A percentile compares a stretch with the other conserved stretches of the same genome.
These are phyloP conservation scores for Alisma plantagoaquatica DNA, from an alignment of 106 monocot species.

Conservation along the genomic window DNA sequence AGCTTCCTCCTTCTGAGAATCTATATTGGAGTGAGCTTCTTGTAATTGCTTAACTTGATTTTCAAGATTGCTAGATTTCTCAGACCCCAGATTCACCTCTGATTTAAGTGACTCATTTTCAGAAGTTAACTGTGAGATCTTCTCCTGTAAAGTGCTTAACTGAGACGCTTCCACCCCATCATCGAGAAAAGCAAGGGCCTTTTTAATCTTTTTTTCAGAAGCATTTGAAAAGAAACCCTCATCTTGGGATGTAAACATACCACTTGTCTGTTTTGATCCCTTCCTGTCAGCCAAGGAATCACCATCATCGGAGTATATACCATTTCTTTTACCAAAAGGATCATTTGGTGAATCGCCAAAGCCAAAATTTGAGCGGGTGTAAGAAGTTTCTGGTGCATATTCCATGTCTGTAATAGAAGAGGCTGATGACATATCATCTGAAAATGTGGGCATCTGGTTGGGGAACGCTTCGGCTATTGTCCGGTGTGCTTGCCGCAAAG, in stretches of 20 bases:
- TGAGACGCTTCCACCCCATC: slow-evolving; percentile 5
- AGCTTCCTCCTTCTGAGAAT: slow-evolving; percentile 53
- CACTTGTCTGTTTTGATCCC: slow-evolving; percentile 34
- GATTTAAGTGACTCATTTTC: slow-evolving; percentile 42
- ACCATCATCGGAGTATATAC: slow-evolving; percentile 10
- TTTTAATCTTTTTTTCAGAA: slow-evolving; percentile 14
- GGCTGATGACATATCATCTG: slow-evolving; percentile 48
- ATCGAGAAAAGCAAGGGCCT: slow-evolving; percentile 19
- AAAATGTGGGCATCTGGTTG: slow-evolving; percentile 52
- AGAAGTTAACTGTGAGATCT: slow-evolving; percentile 20
- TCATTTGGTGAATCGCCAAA: slow-evolving; percentile 25
- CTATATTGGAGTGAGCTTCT: slow-evolving; percentile 25
- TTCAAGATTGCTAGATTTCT: slow-evolving; percentile 12
- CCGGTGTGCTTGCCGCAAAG: slow-evolving; percentile 77
- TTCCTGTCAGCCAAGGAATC: slow-evolving; percentile 9
- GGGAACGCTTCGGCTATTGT: slow-evolving; percentile 84
- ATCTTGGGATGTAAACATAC: slow-evolving; percentile 17
- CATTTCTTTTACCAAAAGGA: slow-evolving; percentile 16
- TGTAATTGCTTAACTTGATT: slow-evolving; percentile 28
- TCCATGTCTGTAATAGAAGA: slow-evolving; percentile 30
- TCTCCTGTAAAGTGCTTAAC: slow-evolving; percentile 13
- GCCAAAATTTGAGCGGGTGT: slow-evolving; percentile 12
- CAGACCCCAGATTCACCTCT: slow-evolving; percentile 22
- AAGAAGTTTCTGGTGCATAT: slow-evolving; percentile 35
- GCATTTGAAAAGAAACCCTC: not conserved